Percentiles rank a stretch among this genome's conserved stretches.
Conservation (phyloP, 306 rosid species). For the Gynostemma pentaphyllum region DNA sequence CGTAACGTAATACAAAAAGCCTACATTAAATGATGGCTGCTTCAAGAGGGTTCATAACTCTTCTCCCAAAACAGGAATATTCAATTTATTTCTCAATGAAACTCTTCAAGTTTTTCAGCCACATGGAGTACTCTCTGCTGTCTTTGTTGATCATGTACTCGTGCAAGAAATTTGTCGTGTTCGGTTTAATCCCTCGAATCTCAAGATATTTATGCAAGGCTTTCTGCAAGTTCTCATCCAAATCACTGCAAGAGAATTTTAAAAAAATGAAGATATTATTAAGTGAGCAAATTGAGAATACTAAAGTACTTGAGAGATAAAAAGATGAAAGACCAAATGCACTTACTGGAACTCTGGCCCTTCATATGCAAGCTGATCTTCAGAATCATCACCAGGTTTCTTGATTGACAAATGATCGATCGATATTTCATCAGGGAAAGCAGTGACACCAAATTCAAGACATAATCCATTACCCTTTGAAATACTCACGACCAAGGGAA, state of each 20-base stretch:
- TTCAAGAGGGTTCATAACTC: neutral
- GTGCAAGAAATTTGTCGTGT: constrained; percentile 44
- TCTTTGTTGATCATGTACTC: constrained; percentile 67
- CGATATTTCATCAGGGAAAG: constrained; percentile 48
- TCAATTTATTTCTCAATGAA: constrained; percentile 46
- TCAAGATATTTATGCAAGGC: constrained; percentile 73
- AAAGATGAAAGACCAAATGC: neutral
- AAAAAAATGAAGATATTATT: neutral
- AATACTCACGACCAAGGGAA: constrained; percentile 64
- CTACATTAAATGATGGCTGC: neutral
- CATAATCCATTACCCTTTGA: constrained; percentile 37
- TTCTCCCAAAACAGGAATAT: neutral
- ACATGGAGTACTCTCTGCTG: constrained; percentile 44
- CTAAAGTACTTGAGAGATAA: neutral
- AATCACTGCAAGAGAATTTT: constrained; percentile 43
- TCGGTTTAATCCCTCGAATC: constrained; percentile 50
- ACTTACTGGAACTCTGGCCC: constrained; percentile 81
- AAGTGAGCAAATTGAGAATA: neutral
- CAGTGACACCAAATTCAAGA: constrained; percentile 74
- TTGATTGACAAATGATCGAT: constrained; percentile 64
- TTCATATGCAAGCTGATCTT: constrained; percentile 53
- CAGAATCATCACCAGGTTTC: constrained; percentile 37
- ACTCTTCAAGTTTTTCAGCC: constrained; percentile 75
- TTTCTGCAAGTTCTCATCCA: constrained; percentile 79
- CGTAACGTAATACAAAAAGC: neutral